Percentiles rank a stretch among this genome's conserved stretches.
phyloP scores from a whole-genome alignment of 441 rosid species.

The Populus hybrid region DNA sequence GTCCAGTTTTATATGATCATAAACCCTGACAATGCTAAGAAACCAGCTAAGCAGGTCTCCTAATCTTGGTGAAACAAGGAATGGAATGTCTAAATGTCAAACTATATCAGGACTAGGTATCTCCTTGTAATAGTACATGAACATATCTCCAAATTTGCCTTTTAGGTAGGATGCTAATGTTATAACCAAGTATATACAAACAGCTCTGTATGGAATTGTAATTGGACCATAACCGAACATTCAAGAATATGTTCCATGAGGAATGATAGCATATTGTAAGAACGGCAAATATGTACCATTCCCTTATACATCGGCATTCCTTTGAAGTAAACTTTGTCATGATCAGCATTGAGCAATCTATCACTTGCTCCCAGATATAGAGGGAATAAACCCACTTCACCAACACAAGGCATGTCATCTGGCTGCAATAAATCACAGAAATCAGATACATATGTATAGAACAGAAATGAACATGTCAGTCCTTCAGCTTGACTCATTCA shows the following conservation, averaged over 20 bases:
- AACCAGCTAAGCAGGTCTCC: neutral
- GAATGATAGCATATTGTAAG: neutral
- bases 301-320: conserved; percentile 77
- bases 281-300: conserved; percentile 41
- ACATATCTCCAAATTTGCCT: neutral
- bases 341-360: conserved; percentile 79
- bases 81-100: neutral
- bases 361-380: conserved; percentile 67
- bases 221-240: neutral
- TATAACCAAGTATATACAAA: neutral
- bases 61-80: neutral
- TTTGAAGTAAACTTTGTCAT: conserved; percentile 63
- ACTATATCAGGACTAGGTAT: neutral
- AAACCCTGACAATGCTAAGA: neutral
- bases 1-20: neutral
- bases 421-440: conserved; percentile 42
- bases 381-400: conserved; percentile 81
- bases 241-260: neutral
- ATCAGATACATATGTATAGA: conserved; percentile 1
- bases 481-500: neutral
- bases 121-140: neutral
- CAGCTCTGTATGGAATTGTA: neutral
- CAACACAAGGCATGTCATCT: conserved; percentile 68
- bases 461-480: neutral
- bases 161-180: neutral